Conservation (phyloP, 805 yeast genomes). For the Wickerhamomyces tratensis region DNA sequence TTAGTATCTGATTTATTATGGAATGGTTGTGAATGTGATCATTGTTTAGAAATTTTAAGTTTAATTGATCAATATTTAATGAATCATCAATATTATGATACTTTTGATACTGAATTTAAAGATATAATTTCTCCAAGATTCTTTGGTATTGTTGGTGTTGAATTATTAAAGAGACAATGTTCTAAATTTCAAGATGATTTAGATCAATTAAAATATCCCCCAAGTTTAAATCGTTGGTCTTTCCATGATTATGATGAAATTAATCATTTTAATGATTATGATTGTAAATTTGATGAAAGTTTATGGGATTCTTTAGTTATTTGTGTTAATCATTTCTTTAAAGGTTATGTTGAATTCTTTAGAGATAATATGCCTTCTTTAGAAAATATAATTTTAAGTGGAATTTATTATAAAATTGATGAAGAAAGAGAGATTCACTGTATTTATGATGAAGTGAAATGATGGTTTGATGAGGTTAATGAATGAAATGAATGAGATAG, state of each 20-base stretch:
- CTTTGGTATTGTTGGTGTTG: slow-evolving; percentile 41
- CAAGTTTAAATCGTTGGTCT: slow-evolving; percentile 31
- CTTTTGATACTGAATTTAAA: slow-evolving; percentile 33
- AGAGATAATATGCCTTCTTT: slow-evolving; percentile 24
- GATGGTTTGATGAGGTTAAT: too few relatives aligned
- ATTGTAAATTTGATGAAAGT: slow-evolving; percentile 34
- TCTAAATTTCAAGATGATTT: slow-evolving; percentile 19
- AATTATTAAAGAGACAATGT: slow-evolving; percentile 26
- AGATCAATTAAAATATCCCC: slow-evolving; percentile 21
- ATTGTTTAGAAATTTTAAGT: slow-evolving; percentile 38
- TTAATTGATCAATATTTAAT: slow-evolving; percentile 50
- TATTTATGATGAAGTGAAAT: slow-evolving; percentile 15
- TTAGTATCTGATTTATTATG: slow-evolving; percentile 60
- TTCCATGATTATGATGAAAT: slow-evolving; percentile 37
- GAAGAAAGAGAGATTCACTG: slow-evolving; percentile 9
- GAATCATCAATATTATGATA: slow-evolving; percentile 52
- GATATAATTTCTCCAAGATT: slow-evolving; percentile 55
- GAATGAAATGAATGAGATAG: too few relatives aligned
- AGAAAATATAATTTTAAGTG: slow-evolving; percentile 26
- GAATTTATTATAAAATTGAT: slow-evolving; percentile 27
- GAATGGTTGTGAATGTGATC: slow-evolving; percentile 66
- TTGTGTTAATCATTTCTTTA: slow-evolving; percentile 38
- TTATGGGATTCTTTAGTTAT: slow-evolving; percentile 30
- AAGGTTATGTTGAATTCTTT: slow-evolving; percentile 28
- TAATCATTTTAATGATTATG: slow-evolving; percentile 27